Base-by-base conservation (phyloP, 805 yeast genomes). In the Nakazawaea wyomingensis region DNA sequence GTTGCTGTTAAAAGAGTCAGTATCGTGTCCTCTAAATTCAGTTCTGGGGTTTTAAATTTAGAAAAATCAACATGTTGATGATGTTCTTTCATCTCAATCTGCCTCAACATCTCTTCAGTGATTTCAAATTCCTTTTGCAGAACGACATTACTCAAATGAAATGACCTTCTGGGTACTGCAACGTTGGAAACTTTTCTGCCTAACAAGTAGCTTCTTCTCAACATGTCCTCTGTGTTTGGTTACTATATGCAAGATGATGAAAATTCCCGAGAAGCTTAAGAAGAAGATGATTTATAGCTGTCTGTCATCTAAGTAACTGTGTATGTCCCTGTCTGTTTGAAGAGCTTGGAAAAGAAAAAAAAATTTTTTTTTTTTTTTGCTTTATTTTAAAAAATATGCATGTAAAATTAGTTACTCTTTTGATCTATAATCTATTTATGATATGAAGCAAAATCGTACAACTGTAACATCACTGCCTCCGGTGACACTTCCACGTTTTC, bases 401-500 rank as follows among this genome's bases (percentile, higher is more conserved):
- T n/a, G n/a, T n/a, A n/a, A n/a, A n/a, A n/a, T n/a, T n/a, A n/a
- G n/a, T n/a, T n/a, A n/a, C n/a, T n/a, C n/a, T n/a, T n/a, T n/a
- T n/a, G n/a, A n/a, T n/a, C n/a, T n/a, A n/a, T n/a, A n/a, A 45
- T 38, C 29, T 39, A 22, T 40, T 14, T 35, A 41, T 18, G 9
- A 18, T 43, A 43, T 20, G 37, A 16, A 16, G 45, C 41, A 37
- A 20, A 43, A 19, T 43, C 38, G 34, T 37, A 43, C n/a, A 33
- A 24, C 3, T 11, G 18, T 30, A 32, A 13, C 13, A 20, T 29
- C 16, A 37, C 19, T 41, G 37, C 32, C 16, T 42, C 41, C 3
- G 41, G 33, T 16, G 24, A 22, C 10, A 26, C 30, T 13, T 13
- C 16, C 18, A n/a, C 34, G 13, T 21, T 17, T 9, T 22, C 37